Evolutionary conservation across 1,284 basidiomycete genomes (phyloP), one percentile per base, ranked within the genome.

Genomic region (Trichosporon coremiiforme): DNA sequence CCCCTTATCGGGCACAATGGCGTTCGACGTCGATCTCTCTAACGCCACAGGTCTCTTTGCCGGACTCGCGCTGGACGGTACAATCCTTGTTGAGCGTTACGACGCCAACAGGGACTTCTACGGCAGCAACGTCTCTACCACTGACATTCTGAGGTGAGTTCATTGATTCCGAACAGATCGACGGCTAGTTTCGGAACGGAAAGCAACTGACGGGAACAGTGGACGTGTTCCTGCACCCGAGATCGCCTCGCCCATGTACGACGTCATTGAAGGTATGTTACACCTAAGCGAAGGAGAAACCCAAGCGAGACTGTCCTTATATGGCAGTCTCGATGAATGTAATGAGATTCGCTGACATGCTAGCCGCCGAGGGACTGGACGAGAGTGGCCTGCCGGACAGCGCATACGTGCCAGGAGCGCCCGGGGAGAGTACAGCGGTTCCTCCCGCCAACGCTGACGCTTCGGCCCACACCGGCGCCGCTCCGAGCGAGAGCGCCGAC

Each of bases 61-160:
- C 2, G 96, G 96, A 29, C 84, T 99, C 64, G 95, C 93, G 2
- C 86, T 99, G 64, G 97, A 99, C 82, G 97, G 97, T 0, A 98
- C 96, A 0, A 92, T 89, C 57, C 88, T 99, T 68, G 92, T 99
- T 71, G 96, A 98, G 84, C 89, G 96, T 76, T 95, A 94, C 81
- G 95, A 98, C 80, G 91, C 94, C 68, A 95, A 95, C 81, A 88
- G 90, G 67, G 93, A 95, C 35, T 99, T 98, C 85, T 99, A 99
- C 78, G 97, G 96, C 10, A 94, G 93, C 17, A 86, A 90, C 12
- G 90, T 99, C 25, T 93, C 95, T 0, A 93, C 94, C 0, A 87
- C 88, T 64, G 94, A 97, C 81, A 93, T 99, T 74, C 88, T 98
- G 25, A 88, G 75, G 80, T 81, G 71, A 72, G 80, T 77, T 0